phyloP scores from a whole-genome alignment of 805 yeast species.

The Starmerella bacillaris region DNA sequence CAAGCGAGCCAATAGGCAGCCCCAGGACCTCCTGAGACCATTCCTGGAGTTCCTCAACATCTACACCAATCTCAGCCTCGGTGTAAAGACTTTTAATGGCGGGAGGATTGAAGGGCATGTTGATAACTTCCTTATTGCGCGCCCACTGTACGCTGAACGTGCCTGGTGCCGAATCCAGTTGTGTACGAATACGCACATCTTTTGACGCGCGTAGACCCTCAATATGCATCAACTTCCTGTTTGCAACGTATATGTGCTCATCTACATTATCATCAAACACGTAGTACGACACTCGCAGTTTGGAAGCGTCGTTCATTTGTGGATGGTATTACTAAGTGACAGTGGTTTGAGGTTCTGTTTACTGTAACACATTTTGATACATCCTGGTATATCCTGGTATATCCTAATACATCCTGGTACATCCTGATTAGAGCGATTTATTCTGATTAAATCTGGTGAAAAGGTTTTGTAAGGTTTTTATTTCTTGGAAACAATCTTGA shows the following conservation, averaged over 20 bases:
- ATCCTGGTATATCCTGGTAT: too few species aligned
- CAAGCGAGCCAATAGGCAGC: neutral
- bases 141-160: neutral
- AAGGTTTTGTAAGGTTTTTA: too few species aligned
- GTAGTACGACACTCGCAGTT: neutral
- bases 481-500: too few species aligned
- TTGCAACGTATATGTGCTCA: neutral
- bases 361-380: too few species aligned
- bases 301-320: too few species aligned
- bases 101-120: slow-evolving; percentile 7
- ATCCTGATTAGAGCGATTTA: too few species aligned
- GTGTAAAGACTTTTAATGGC: neutral
- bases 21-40: neutral
- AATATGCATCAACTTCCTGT: neutral
- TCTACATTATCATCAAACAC: neutral
- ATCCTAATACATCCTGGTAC: too few species aligned
- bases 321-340: too few species aligned
- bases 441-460: too few species aligned
- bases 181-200: neutral
- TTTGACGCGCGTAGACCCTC: slow-evolving; percentile 1
- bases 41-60: neutral
- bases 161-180: neutral
- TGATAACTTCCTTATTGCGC: neutral
- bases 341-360: too few species aligned
- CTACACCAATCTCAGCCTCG: slow-evolving; percentile 1